Conservation (phyloP, 768 basidiomycete species). For the Hygrophoropsis aurantiaca region DNA sequence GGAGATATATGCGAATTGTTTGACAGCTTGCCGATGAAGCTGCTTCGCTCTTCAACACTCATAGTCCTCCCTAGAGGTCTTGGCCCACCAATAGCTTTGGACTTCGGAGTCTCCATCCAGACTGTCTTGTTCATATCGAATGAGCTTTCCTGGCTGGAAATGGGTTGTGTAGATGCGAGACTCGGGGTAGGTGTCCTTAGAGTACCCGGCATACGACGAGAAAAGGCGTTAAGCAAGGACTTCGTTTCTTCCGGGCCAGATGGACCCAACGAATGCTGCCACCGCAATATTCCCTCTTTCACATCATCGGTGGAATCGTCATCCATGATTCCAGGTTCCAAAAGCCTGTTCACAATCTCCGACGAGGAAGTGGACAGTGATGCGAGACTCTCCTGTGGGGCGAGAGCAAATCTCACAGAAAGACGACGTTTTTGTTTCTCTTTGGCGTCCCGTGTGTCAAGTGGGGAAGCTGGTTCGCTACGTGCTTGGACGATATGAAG, state of each 20-base stretch:
- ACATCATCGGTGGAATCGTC: slow-evolving; percentile 25
- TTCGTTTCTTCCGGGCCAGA: slow-evolving; percentile 9
- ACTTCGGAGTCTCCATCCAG: slow-evolving; percentile 16
- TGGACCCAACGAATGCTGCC: slow-evolving; percentile 34
- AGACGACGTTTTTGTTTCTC: slow-evolving; percentile 21
- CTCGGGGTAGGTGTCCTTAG: slow-evolving; percentile 48
- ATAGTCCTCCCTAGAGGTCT: slow-evolving; percentile 45
- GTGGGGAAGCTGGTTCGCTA: slow-evolving; percentile 13
- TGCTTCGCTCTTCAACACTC: slow-evolving; percentile 51
- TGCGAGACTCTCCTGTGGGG: slow-evolving; percentile 42
- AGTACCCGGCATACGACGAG: slow-evolving; percentile 57
- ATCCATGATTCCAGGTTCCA: slow-evolving; percentile 42
- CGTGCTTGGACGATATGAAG: slow-evolving; percentile 38
- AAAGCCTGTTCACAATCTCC: slow-evolving; percentile 45
- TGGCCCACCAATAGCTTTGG: slow-evolving; percentile 10
- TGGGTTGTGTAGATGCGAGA: slow-evolving; percentile 21
- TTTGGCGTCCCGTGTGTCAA: slow-evolving; percentile 4
- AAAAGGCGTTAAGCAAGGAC: slow-evolving; percentile 8
- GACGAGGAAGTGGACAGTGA: slow-evolving; percentile 51
- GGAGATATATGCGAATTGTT: slow-evolving; percentile 32
- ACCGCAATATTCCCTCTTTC: slow-evolving; percentile 24
- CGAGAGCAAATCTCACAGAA: slow-evolving; percentile 28
- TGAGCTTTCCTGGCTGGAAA: slow-evolving; percentile 31
- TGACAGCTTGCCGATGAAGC: slow-evolving; percentile 48
- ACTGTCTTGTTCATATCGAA: slow-evolving; percentile 25